phyloP scores from a whole-genome alignment of 2,329 filamentous ascomycete genomes.

The Ophiostoma sp. region DNA sequence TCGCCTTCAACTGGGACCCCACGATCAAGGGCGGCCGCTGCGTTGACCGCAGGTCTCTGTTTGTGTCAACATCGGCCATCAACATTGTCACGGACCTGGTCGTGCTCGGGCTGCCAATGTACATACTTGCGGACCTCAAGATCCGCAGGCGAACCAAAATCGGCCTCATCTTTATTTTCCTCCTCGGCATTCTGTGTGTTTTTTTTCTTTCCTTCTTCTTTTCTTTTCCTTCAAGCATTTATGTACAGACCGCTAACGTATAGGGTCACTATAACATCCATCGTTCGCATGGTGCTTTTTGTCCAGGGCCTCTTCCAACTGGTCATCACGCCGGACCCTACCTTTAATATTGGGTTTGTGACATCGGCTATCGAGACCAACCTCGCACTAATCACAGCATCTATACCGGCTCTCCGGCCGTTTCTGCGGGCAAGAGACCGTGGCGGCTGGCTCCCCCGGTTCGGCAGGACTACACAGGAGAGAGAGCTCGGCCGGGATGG shows the following conservation, averaged over 20 bases:
- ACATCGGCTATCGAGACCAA: not conserved
- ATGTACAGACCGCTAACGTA: not conserved
- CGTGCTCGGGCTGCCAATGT: not conserved
- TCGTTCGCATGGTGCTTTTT: not conserved
- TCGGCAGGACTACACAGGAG: not conserved
- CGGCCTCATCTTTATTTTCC: not conserved
- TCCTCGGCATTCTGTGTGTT: not conserved
- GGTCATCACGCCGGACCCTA: not conserved
- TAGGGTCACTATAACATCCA: not conserved
- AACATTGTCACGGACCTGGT: not conserved
- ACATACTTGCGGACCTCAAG: not conserved
- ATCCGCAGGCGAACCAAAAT: not conserved
- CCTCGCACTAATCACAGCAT: not conserved
- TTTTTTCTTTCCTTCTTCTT: not conserved
- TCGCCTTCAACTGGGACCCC: not conserved
- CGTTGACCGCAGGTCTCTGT: not conserved
- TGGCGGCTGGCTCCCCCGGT: not conserved
- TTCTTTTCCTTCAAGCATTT: too few relatives aligned
- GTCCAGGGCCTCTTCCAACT: not conserved
- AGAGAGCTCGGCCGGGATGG: not conserved
- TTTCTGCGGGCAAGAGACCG: not conserved
- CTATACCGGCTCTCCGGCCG: not conserved
- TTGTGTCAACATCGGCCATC: not conserved
- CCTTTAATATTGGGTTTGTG: not conserved
- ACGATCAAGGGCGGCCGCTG: not conserved